Evolutionary conservation across 129 eudicot species (phyloP).

Genomic region (Escallonia rubra): DNA sequence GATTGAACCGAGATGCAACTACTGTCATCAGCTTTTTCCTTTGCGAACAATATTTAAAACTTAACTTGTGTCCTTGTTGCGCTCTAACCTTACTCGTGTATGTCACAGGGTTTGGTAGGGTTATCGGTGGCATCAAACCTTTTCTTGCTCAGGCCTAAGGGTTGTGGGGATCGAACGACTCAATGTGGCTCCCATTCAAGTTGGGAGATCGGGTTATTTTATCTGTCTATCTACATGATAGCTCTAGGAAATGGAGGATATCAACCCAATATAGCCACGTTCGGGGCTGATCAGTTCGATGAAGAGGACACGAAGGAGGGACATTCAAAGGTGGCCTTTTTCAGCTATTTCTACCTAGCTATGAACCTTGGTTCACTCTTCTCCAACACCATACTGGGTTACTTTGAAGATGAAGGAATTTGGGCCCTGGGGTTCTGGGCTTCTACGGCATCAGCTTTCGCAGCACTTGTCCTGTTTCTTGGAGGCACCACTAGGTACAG

Average conservation of each 20-base stretch:
- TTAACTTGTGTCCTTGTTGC: not conserved
- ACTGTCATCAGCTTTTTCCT: no score
- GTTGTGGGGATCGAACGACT: constrained; percentile 67
- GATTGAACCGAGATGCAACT: no score
- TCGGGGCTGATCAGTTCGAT: constrained; percentile 97
- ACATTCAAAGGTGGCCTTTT: constrained; percentile 73
- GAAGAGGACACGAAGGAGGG: constrained; percentile 58
- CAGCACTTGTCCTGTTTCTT: constrained; percentile 64
- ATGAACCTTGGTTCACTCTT: constrained; percentile 83
- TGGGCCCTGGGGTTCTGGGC: constrained; percentile 93
- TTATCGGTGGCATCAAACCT: constrained; percentile 61
- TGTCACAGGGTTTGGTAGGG: constrained; percentile 63
- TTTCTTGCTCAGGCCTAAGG: constrained; percentile 74
- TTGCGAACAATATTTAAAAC: no score
- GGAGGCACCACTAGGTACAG: constrained; percentile 72
- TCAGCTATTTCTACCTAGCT: constrained; percentile 90
- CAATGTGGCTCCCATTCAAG: constrained; percentile 56
- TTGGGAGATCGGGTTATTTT: constrained; percentile 72
- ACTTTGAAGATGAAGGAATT: constrained; percentile 78
- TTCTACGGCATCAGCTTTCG: constrained; percentile 70
- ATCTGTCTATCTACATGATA: constrained; percentile 75
- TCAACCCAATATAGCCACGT: constrained; percentile 93
- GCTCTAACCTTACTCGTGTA: not conserved
- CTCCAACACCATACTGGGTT: constrained; percentile 78
- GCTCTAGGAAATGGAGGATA: constrained; percentile 95